These are phyloP conservation scores for Hypoxylon sp. DNA, from an alignment of 2,329 filamentous ascomycete genomes.

Conservation along the genomic window DNA sequence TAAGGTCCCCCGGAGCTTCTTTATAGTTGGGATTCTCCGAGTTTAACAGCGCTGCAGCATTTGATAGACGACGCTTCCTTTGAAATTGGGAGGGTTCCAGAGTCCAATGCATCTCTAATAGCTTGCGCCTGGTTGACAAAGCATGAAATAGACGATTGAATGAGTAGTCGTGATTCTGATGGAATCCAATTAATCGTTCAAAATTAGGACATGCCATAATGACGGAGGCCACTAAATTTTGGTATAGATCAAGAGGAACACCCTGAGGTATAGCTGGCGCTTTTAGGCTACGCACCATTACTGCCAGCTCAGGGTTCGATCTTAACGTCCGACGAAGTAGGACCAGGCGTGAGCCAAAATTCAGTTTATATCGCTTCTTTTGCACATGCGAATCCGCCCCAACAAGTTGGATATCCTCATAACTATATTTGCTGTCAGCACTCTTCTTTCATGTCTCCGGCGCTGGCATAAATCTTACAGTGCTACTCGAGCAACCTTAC, in stretches of 20 bases:
- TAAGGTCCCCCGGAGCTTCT: constrained; percentile 57
- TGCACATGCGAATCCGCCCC: constrained; percentile 69
- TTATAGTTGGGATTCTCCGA: constrained; percentile 47
- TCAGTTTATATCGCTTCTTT: constrained; percentile 71
- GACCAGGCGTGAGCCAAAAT: constrained; percentile 67
- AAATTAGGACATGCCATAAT: constrained; percentile 77
- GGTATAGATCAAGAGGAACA: constrained; percentile 65
- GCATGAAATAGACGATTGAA: constrained; percentile 72
- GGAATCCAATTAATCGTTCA: constrained; percentile 70
- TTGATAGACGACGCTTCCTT: constrained; percentile 55
- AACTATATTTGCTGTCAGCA: constrained; percentile 56
- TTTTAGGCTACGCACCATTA: constrained; percentile 70
- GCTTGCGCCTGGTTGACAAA: constrained; percentile 68
- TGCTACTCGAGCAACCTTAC: constrained; percentile 65
- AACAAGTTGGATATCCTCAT: constrained; percentile 71
- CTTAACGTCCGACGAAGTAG: constrained; percentile 72
- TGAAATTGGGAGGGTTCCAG: constrained; percentile 61
- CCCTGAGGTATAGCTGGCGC: constrained; percentile 64
- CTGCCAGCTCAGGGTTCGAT: constrained; percentile 66
- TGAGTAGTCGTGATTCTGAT: constrained; percentile 68
- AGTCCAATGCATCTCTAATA: constrained; percentile 74
- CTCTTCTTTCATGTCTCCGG: background rate
- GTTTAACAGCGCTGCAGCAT: constrained; percentile 47
- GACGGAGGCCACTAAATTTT: constrained; percentile 71
- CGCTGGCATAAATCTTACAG: constrained; percentile 60